phyloP scores from a whole-genome alignment of 2,329 filamentous ascomycete species.

The Phialocephala subalpina region DNA sequence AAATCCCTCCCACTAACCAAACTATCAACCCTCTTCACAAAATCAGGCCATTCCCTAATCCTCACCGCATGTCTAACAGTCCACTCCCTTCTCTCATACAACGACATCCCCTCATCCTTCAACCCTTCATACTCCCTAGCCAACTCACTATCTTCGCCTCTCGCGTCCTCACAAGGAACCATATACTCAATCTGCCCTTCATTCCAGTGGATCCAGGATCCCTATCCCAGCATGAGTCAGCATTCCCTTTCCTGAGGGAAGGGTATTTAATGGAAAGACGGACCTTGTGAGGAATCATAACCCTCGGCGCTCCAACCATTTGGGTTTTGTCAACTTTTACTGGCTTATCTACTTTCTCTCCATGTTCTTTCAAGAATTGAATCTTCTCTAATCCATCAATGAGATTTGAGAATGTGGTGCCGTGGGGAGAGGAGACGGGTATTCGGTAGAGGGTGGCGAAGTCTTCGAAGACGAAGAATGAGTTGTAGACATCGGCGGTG shows the following conservation, averaged over 20 bases:
- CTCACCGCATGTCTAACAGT: neutral
- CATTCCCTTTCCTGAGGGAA: no score
- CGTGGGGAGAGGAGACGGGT: neutral
- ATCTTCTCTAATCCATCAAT: neutral
- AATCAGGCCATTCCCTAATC: neutral
- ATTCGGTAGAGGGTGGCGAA: neutral
- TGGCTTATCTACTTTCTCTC: neutral
- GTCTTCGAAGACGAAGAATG: neutral
- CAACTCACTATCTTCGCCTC: neutral
- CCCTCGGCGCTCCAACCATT: neutral
- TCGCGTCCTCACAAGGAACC: neutral
- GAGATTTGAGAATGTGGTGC: neutral
- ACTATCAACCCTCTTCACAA: neutral
- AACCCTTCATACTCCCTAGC: neutral
- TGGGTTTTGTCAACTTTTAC: neutral
- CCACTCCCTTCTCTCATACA: neutral
- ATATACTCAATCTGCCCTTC: constrained; percentile 1
- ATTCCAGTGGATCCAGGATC: neutral
- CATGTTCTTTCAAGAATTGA: neutral
- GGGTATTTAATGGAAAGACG: no score
- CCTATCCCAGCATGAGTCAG: neutral
- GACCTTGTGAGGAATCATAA: neutral
- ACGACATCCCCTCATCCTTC: neutral
- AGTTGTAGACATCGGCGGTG: neutral
- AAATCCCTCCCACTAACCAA: neutral